Evolutionary conservation across 2,329 filamentous ascomycete species (phyloP), one percentile per base, ranked within the genome.

Genomic region (Colletotrichum eremochloae): DNA sequence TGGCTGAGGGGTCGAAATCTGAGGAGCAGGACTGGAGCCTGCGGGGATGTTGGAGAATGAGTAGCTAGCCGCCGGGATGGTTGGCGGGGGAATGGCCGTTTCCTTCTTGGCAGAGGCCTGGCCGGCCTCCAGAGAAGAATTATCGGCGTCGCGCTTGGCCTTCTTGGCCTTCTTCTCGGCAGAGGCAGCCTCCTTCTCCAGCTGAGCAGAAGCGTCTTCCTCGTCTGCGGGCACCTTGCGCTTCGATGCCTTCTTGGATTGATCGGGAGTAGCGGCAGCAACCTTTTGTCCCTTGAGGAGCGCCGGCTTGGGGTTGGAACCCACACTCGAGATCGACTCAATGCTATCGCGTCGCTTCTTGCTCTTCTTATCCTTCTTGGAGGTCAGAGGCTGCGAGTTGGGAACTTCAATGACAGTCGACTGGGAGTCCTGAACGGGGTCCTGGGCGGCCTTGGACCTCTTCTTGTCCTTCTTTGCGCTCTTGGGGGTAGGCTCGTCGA

Each of bases 81-180:
- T 74, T 2, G 82, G 82, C 29, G 82, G 78, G 9, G 76, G 76
- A 2, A 82, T 72, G 8, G 79, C 78, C 6, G 81, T 82, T 58
- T 79, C 75, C 75, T 80, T 81, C 77, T 80, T 81, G 9, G 73
- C 67, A 38, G 73, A 61, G 38, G 42, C 66, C 42, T 67, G 20
- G 44, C 33, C 48, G 38, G 38, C 29, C 46, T 56, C 46, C 46
- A n/a, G 62, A 40, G 74, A 66, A 14, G 68, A 60, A 42, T 76
- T 76, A 7, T 76, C 75, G 20, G 76, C 73, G 53, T 79, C 79
- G 5, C 79, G 77, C 53, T 74, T 75, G 48, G 79, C 80, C 75
- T 81, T 83, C 69, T 82, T 82, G 75, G 83, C 81, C 77, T 83
- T 83, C 31, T 82, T 80, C n/a, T 79, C 76, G 5, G 80, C 80